Conservation (phyloP, 2,329 filamentous ascomycete species). For the Tolypocladium album region DNA sequence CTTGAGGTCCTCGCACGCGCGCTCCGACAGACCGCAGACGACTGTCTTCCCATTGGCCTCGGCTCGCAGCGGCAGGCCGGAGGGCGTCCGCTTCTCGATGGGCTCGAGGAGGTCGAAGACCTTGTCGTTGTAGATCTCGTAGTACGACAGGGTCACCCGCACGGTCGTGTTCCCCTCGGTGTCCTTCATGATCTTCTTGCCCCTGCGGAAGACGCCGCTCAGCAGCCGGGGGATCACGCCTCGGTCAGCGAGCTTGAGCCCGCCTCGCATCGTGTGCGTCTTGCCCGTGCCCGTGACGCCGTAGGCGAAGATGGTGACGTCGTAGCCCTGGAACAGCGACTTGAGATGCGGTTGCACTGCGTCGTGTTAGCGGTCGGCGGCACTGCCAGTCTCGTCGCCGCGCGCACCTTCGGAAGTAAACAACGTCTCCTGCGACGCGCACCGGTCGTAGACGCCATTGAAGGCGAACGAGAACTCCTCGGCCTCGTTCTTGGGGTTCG, state of each 20-base stretch:
- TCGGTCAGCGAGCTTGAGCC: slow-evolving; percentile 72
- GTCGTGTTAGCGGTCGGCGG: slow-evolving; percentile 12
- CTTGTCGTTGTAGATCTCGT: slow-evolving; percentile 96
- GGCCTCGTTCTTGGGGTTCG: slow-evolving; percentile 82
- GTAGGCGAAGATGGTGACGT: slow-evolving; percentile 86
- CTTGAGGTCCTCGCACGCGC: slow-evolving; percentile 71
- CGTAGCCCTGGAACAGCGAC: slow-evolving; percentile 79
- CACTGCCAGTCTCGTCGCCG: background rate
- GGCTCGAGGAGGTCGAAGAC: slow-evolving; percentile 85
- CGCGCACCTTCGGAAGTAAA: slow-evolving; percentile 77
- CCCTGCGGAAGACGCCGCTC: slow-evolving; percentile 74
- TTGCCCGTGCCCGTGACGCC: slow-evolving; percentile 90
- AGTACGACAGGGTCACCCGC: slow-evolving; percentile 73
- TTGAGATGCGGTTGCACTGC: slow-evolving; percentile 82
- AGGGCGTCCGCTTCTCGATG: slow-evolving; percentile 72
- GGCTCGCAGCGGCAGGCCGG: slow-evolving; percentile 71
- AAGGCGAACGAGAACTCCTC: slow-evolving; percentile 94
- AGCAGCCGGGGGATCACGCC: slow-evolving; percentile 81
- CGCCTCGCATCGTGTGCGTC: slow-evolving; percentile 92
- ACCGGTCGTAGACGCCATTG: slow-evolving; percentile 79
- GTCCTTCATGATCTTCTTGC: slow-evolving; percentile 78
- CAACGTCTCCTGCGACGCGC: slow-evolving; percentile 72
- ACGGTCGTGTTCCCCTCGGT: slow-evolving; percentile 59
- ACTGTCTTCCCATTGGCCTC: slow-evolving; percentile 82
- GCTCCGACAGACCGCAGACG: slow-evolving; percentile 76